A percentile compares a stretch with the other conserved stretches of the same genome.
phyloP scores from a whole-genome alignment of 345 rosid species.

The Camelina neglecta region DNA sequence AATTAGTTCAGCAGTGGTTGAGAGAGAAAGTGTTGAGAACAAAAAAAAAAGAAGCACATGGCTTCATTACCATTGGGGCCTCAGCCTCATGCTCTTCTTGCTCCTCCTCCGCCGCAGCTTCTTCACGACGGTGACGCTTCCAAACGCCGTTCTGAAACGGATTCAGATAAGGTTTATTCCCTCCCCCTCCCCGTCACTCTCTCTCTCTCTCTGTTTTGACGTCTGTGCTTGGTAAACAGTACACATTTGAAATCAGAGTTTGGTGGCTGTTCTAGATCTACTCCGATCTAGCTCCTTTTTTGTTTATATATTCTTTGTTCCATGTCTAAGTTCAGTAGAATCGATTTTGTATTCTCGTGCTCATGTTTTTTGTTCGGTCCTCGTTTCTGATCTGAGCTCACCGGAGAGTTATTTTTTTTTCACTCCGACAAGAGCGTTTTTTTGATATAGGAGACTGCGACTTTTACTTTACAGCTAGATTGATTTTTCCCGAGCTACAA shows the following conservation, averaged over 20 bases:
- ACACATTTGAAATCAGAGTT: slow-evolving; percentile 22
- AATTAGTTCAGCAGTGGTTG: slow-evolving; percentile 28
- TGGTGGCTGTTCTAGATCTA: slow-evolving; percentile 47
- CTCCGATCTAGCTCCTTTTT: slow-evolving; percentile 19
- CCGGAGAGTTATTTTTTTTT: neutral
- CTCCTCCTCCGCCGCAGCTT: slow-evolving; percentile 30
- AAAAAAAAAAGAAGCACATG: slow-evolving; percentile 49
- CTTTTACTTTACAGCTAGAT: slow-evolving; percentile 12
- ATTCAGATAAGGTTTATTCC: slow-evolving; percentile 53
- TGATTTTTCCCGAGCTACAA: neutral
- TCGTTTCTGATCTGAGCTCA: slow-evolving; percentile 16
- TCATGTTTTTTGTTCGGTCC: neutral
- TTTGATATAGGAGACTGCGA: neutral
- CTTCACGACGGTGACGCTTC: slow-evolving; percentile 41
- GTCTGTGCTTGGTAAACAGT: slow-evolving; percentile 20
- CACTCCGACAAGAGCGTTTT: slow-evolving; percentile 13
- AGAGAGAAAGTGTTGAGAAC: slow-evolving; percentile 16
- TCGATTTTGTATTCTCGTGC: slow-evolving; percentile 38
- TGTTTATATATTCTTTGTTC: neutral
- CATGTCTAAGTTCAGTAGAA: slow-evolving; percentile 5
- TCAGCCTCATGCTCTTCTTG: slow-evolving; percentile 46
- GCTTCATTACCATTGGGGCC: slow-evolving; percentile 54
- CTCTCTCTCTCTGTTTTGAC: neutral
- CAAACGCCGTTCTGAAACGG: slow-evolving; percentile 53
- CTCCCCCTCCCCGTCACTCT: neutral